phyloP scores from a whole-genome alignment of 1,284 basidiomycete species.

The Tremellales sp. region DNA sequence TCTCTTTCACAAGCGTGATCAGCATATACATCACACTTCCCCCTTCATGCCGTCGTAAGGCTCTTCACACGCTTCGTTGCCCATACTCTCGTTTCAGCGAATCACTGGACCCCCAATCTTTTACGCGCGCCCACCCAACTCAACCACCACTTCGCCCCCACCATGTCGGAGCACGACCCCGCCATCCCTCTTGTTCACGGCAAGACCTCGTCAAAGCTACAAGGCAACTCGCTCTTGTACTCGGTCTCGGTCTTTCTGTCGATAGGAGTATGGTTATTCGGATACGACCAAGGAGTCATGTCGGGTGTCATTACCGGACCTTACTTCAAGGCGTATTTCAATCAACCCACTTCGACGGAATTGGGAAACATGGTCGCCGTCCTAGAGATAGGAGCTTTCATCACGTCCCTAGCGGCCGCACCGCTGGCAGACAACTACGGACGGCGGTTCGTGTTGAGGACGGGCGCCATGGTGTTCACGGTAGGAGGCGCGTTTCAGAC shows the following conservation, averaged over 20 bases:
- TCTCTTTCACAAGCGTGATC: no score
- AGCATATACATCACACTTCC: no score
- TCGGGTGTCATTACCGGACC: slow-evolving; percentile 81
- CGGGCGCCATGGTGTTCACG: slow-evolving; percentile 82
- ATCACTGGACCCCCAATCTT: no score
- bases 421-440: slow-evolving; percentile 82
- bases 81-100: no score
- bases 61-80: no score
- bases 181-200: slow-evolving; percentile 34
- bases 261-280: slow-evolving; percentile 61
- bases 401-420: slow-evolving; percentile 85
- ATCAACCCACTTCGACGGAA: slow-evolving; percentile 62
- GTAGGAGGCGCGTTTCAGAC: slow-evolving; percentile 87
- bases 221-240: slow-evolving; percentile 69
- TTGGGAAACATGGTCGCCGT: slow-evolving; percentile 76
- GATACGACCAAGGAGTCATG: slow-evolving; percentile 50
- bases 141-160: slow-evolving; percentile 2
- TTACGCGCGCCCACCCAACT: not conserved
- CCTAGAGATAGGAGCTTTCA: slow-evolving; percentile 85
- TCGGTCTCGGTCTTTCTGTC: slow-evolving; percentile 32
- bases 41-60: no score
- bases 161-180: slow-evolving; percentile 25
- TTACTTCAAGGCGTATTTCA: slow-evolving; percentile 66
- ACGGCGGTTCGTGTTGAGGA: slow-evolving; percentile 78
- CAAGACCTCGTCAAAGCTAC: slow-evolving; percentile 54